A percentile compares a stretch with the other conserved stretches of the same genome.
These are phyloP conservation scores for Skeletonema grethae DNA, from an alignment of 108 stramenopile species.

Conservation along the genomic window DNA sequence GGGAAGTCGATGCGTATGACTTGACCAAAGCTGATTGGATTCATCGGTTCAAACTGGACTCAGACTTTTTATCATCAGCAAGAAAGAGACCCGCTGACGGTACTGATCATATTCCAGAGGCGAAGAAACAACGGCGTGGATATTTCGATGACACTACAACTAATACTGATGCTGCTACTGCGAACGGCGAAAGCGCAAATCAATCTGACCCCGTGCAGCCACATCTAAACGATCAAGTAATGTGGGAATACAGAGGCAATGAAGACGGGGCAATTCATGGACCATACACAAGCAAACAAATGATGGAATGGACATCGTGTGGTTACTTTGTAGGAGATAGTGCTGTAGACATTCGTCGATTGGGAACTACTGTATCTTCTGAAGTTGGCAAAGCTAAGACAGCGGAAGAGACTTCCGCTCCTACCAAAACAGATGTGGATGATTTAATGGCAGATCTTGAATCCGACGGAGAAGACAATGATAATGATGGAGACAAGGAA, in stretches of 20 bases:
- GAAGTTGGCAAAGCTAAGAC: conserved; percentile 1
- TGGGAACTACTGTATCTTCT: conserved; percentile 11
- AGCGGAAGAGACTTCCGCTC: not conserved
- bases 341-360: conserved; percentile 72
- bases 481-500: conserved; percentile 28
- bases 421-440: conserved; percentile 42
- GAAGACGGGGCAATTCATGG: conserved; percentile 77
- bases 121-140: conserved; percentile 34
- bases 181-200: conserved; percentile 9
- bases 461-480: conserved; percentile 64
- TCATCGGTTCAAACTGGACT: conserved; percentile 36
- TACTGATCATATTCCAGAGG: not conserved
- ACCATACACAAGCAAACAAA: conserved; percentile 79
- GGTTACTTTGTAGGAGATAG: conserved; percentile 85
- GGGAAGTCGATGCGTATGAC: conserved; percentile 76
- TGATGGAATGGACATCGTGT: conserved; percentile 74
- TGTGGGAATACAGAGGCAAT: conserved; percentile 78
- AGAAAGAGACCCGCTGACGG: conserved; percentile 8
- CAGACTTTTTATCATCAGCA: conserved; percentile 5
- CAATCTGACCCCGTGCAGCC: not conserved
- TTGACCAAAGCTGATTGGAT: conserved; percentile 57
- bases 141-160: conserved; percentile 28
- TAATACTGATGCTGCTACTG: conserved; percentile 5
- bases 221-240: conserved; percentile 3
- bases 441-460: conserved; percentile 79